Base-by-base conservation (phyloP, 2,329 filamentous ascomycete species). In the Chaetothyriales sp. region DNA sequence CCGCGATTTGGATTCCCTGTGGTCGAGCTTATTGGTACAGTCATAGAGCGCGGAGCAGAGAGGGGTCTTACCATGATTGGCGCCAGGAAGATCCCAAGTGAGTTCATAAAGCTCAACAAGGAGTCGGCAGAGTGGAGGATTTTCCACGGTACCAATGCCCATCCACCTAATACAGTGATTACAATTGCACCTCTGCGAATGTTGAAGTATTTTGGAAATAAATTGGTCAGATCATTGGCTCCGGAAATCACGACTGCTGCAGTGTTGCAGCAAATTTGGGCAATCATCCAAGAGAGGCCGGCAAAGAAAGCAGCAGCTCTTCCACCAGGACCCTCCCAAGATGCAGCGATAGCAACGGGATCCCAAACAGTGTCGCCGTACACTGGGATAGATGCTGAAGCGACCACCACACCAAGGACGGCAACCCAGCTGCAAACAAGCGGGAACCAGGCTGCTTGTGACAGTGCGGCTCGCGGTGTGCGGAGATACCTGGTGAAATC, bases 131-230 rank as follows among this genome's bases (percentile, higher is more conserved):
- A 79, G 22, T 63, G 69, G 8, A 83, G 67, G 52, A 84, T 83
- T 65, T 81, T 81, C 81, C 80, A 83, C 0, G 79, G 79, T 0
- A 80, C 77, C 19, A 83, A 69, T 2, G 74, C 71, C 77, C 78
- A 82, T n/a, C n/a, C n/a, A 18, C 74, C 75, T 0, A 78, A 61
- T 2, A 81, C 47, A 1, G 76, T 75, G 5, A 74, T 73, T 43
- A 80, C 65, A 37, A 80, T 63, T 52, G 74, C 74, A 3, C 77
- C 77, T 10, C 78, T 72, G 5, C 67, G 66, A 58, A 81, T 77
- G 56, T 80, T 77, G 53, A 80, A 62, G 60, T 70, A 77, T 19
- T 66, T 64, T 0, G 77, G 73, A 71, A 76, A 70, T 1, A 80
- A 68, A 0, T 74, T 73, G 9, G 78, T 61, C 1, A 73, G 71